phyloP scores from a whole-genome alignment of 306 rosid genomes.

The Medicago arabica region DNA sequence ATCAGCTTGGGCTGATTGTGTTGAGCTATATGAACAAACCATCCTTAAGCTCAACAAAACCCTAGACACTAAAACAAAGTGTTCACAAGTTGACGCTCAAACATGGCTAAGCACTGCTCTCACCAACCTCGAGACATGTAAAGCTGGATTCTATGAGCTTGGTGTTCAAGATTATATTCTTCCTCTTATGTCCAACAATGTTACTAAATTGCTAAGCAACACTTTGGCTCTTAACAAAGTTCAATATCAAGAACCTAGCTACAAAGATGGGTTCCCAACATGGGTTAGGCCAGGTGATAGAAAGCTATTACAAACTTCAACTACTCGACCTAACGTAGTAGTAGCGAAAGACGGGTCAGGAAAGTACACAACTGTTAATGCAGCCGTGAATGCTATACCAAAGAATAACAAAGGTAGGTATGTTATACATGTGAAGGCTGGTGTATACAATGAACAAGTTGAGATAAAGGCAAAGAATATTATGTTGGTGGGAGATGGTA shows the following conservation, averaged over 20 bases:
- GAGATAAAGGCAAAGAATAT: slow-evolving; percentile 56
- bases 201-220: slow-evolving; percentile 65
- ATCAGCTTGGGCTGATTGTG: slow-evolving; percentile 73
- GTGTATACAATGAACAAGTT: slow-evolving; percentile 66
- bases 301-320: slow-evolving; percentile 58
- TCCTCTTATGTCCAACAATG: slow-evolving; percentile 65
- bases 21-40: slow-evolving; percentile 62
- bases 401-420: slow-evolving; percentile 57
- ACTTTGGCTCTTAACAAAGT: slow-evolving; percentile 64
- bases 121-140: slow-evolving; percentile 70
- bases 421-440: slow-evolving; percentile 71
- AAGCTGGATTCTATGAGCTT: slow-evolving; percentile 57
- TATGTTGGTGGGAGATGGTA: slow-evolving; percentile 80
- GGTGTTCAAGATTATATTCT: slow-evolving; percentile 51
- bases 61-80: slow-evolving; percentile 41
- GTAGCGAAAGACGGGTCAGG: slow-evolving; percentile 80
- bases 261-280: slow-evolving; percentile 60
- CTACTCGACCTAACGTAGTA: slow-evolving; percentile 50
- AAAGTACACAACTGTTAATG: slow-evolving; percentile 54
- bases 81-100: slow-evolving; percentile 56
- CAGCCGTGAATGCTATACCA: slow-evolving; percentile 56
- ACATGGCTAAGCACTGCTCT: slow-evolving; percentile 79
- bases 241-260: slow-evolving; percentile 34
- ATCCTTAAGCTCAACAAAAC: slow-evolving; percentile 57
- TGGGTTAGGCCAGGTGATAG: slow-evolving; percentile 77